Evolutionary conservation across 345 rosid species (phyloP).

Genomic region (Hibiscus trionum): DNA sequence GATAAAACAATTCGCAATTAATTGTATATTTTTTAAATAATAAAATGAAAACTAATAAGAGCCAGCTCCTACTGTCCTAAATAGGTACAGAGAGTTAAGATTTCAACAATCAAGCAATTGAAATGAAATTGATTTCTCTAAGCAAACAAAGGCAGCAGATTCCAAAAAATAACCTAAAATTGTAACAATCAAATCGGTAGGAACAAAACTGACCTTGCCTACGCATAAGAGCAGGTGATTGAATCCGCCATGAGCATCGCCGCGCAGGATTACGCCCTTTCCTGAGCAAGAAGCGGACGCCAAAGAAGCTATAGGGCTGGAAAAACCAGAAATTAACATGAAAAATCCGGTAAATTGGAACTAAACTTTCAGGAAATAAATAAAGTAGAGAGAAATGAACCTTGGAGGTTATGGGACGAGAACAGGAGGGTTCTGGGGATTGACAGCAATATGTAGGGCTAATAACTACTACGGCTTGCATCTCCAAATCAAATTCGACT

Average conservation of each 20-base stretch:
- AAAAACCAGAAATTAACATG: not conserved
- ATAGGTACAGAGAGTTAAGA: not conserved
- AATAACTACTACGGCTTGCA: conserved; percentile 48
- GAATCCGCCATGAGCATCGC: conserved; percentile 21
- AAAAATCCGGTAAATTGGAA: not conserved
- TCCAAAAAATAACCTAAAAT: not conserved
- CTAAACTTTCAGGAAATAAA: not conserved
- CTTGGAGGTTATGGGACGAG: conserved; percentile 19
- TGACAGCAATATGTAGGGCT: conserved; percentile 35
- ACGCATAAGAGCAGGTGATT: conserved; percentile 12
- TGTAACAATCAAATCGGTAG: not conserved
- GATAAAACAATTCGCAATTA: not conserved
- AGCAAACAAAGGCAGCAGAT: not conserved
- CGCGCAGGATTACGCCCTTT: conserved; percentile 29
- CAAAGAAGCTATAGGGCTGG: conserved; percentile 40
- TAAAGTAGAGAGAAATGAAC: conserved; percentile 5
- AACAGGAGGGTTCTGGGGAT: conserved; percentile 38
- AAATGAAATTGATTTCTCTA: not conserved
- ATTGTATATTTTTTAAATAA: not conserved
- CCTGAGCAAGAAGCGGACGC: conserved; percentile 9
- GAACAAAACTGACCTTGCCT: conserved; percentile 35
- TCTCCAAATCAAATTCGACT: conserved; percentile 13
- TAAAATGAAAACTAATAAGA: not conserved
- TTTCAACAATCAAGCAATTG: not conserved
- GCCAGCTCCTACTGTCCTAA: not conserved